phyloP scores from a whole-genome alignment of 129 eudicot species.

The Artemisia annua region DNA sequence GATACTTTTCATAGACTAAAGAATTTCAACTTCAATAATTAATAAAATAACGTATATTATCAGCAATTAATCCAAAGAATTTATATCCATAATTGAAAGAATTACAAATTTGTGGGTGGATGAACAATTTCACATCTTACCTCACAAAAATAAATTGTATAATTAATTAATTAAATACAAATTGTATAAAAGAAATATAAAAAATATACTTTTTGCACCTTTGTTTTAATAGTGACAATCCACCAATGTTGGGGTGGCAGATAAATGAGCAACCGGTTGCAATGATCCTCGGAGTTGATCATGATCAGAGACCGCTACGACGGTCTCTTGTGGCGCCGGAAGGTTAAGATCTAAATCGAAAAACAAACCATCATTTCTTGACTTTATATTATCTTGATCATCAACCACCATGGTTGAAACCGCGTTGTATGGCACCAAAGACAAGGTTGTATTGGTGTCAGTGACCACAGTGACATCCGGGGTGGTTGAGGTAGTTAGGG shows the following conservation, averaged over 20 bases:
- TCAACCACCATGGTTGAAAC: slow-evolving; percentile 14
- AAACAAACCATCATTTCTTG: slow-evolving; percentile 39
- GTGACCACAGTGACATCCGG: slow-evolving; percentile 12
- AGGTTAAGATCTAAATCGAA: slow-evolving; percentile 96
- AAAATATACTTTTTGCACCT: slow-evolving; percentile 37
- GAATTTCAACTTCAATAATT: slow-evolving; percentile 8
- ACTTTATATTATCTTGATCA: slow-evolving; percentile 14
- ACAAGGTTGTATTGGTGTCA: slow-evolving; percentile 34
- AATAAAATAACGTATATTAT: slow-evolving; percentile 9
- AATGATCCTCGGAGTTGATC: slow-evolving; percentile 34
- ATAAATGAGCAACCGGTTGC: slow-evolving; percentile 41
- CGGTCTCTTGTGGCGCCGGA: slow-evolving; percentile 71
- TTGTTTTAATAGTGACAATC: slow-evolving; percentile 70
- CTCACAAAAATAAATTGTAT: slow-evolving; percentile 23
- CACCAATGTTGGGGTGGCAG: slow-evolving; percentile 66
- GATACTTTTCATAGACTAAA: slow-evolving; percentile 32
- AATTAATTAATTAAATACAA: slow-evolving; percentile 22
- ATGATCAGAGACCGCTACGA: slow-evolving; percentile 25
- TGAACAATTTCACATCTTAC: slow-evolving; percentile 34
- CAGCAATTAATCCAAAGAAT: slow-evolving; percentile 29
- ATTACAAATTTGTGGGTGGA: slow-evolving; percentile 22
- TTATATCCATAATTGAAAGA: slow-evolving; percentile 22
- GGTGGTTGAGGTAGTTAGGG: slow-evolving; percentile 5
- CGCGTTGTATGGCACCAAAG: slow-evolving; percentile 36
- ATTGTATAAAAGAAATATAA: slow-evolving; percentile 23